These are phyloP conservation scores for Penicillium verrucosum DNA, from an alignment of 2,329 filamentous ascomycete genomes.

Conservation along the genomic window DNA sequence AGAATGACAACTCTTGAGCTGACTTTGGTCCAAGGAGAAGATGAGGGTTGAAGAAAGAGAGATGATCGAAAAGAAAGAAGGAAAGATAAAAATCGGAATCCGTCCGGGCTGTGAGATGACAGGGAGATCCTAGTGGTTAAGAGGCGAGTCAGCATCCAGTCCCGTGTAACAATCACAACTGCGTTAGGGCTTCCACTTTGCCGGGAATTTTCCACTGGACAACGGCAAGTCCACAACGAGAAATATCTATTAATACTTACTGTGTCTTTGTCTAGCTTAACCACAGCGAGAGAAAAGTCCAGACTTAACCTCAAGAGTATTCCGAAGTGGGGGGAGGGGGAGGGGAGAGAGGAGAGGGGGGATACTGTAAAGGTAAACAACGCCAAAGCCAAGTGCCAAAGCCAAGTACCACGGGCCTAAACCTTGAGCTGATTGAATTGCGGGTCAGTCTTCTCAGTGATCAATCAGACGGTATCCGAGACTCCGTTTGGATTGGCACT, in stretches of 20 bases:
- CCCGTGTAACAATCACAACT: constrained; percentile 27
- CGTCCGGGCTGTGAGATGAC: constrained; percentile 6
- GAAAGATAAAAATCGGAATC: constrained; percentile 6
- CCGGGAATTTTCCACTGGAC: constrained; percentile 8
- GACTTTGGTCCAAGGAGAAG: neutral
- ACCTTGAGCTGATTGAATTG: constrained; percentile 19
- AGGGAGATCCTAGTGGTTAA: constrained; percentile 24
- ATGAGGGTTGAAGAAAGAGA: neutral
- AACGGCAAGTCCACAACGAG: constrained; percentile 8
- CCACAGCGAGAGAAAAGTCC: constrained; percentile 1
- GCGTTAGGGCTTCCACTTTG: constrained; percentile 22
- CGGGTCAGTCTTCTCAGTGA: constrained; percentile 9
- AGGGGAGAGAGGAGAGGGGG: neutral
- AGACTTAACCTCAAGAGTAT: constrained; percentile 1
- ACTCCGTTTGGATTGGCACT: constrained; percentile 18
- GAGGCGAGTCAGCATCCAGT: constrained; percentile 26
- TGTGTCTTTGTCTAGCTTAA: constrained; percentile 4
- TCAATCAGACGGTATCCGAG: constrained; percentile 23
- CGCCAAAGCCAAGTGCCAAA: constrained; percentile 11
- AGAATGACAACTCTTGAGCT: neutral
- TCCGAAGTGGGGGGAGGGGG: constrained; percentile 12
- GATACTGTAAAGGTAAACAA: constrained; percentile 11
- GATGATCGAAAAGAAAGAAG: neutral
- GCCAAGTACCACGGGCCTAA: constrained; percentile 13
- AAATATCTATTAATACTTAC: constrained; percentile 16